Conservation (phyloP, 192 early-diverging fungal species). For the Entophlyctis luteolus region DNA sequence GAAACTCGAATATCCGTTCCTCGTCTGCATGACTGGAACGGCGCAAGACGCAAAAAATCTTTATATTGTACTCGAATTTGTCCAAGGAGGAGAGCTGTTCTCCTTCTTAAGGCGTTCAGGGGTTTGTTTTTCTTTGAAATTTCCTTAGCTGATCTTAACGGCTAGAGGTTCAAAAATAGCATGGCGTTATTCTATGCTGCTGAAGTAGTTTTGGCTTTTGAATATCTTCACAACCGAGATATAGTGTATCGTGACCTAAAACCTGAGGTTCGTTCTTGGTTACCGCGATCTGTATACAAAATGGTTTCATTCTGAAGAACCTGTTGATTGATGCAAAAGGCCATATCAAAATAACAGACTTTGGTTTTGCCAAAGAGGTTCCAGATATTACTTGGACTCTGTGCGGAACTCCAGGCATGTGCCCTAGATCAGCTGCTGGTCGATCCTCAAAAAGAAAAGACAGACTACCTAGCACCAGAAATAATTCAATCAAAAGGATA, state of each 20-base stretch:
- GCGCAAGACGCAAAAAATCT: conserved; percentile 60
- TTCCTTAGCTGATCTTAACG: conserved; percentile 27
- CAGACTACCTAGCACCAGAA: conserved; percentile 61
- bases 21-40: conserved; percentile 38
- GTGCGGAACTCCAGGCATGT: conserved; percentile 69
- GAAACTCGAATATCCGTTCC: conserved; percentile 39
- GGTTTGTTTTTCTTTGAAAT: conserved; percentile 51
- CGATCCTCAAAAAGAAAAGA: conserved; percentile 51
- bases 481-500: conserved; percentile 77
- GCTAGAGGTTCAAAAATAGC: conserved; percentile 25
- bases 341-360: conserved; percentile 84
- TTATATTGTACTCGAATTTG: conserved; percentile 50
- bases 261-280: conserved; percentile 49
- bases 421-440: conserved; percentile 38
- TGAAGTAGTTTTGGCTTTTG: conserved; percentile 19
- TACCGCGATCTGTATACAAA: neutral
- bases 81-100: conserved; percentile 74
- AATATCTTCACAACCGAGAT: conserved; percentile 71
- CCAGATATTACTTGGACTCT: conserved; percentile 79
- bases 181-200: conserved; percentile 27
- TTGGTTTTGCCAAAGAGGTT: conserved; percentile 79
- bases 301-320: conserved; percentile 45
- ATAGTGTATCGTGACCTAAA: conserved; percentile 85
- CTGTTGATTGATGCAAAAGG: conserved; percentile 68
- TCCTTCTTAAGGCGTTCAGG: conserved; percentile 56